phyloP scores from a whole-genome alignment of 129 eudicot genomes.

The Escallonia herrerae region DNA sequence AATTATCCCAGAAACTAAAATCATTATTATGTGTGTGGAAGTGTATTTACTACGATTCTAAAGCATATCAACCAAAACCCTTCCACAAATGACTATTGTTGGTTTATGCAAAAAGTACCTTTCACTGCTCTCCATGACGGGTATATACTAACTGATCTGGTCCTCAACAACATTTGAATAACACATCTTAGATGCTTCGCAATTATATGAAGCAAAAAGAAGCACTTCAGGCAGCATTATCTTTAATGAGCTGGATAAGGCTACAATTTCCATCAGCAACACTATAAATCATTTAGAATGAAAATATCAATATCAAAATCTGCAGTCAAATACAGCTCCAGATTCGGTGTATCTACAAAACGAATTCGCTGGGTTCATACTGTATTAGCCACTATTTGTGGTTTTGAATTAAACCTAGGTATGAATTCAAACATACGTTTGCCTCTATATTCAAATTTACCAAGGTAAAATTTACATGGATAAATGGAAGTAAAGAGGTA shows the following conservation, averaged over 20 bases:
- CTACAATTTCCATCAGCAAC: not conserved
- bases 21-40: constrained; percentile 6
- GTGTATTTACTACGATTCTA: not conserved
- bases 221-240: constrained; percentile 1
- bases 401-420: too few species aligned
- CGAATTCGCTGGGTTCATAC: too few species aligned
- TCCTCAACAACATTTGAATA: not conserved
- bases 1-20: constrained; percentile 1
- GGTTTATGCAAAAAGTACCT: constrained; percentile 20
- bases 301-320: too few species aligned
- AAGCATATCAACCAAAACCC: not conserved
- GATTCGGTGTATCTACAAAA: too few species aligned
- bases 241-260: not conserved
- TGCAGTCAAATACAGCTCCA: too few species aligned
- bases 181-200: constrained; percentile 4
- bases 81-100: not conserved
- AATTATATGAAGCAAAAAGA: not conserved
- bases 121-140: constrained; percentile 30
- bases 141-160: constrained; percentile 4
- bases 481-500: too few species aligned
- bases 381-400: too few species aligned
- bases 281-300: too few species aligned
- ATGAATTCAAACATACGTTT: too few species aligned
- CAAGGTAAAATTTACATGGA: too few species aligned
- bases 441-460: too few species aligned